These are phyloP conservation scores for Cutaneotrichosporon mucoides DNA, from an alignment of 1,284 basidiomycete species.

Conservation along the genomic window DNA sequence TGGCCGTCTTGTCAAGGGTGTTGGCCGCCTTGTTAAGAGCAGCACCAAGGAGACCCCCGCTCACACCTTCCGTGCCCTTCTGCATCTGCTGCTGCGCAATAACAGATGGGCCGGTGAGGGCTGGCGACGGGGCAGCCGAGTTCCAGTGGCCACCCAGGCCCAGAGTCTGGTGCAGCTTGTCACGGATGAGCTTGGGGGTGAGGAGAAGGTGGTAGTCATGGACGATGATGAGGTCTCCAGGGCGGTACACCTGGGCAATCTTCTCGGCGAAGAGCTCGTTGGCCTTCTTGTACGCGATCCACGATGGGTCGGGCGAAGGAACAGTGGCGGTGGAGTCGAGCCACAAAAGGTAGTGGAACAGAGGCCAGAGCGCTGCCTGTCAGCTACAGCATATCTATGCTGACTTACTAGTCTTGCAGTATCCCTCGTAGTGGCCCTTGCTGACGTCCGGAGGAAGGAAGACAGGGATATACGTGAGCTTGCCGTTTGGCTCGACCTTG, in stretches of 20 bases:
- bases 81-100: neutral
- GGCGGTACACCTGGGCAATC: conserved; percentile 69
- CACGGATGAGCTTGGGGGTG: conserved; percentile 78
- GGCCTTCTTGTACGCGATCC: conserved; percentile 76
- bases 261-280: conserved; percentile 80
- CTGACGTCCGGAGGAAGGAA: conserved; percentile 88
- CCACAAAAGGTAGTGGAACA: conserved; percentile 98
- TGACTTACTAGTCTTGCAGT: conserved; percentile 88
- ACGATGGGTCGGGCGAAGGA: conserved; percentile 65
- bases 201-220: conserved; percentile 93
- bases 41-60: neutral
- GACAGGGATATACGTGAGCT: conserved; percentile 75
- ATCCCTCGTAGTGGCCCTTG: conserved; percentile 92
- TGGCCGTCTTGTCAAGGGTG: too few species aligned
- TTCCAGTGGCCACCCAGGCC: conserved; percentile 21
- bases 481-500: conserved; percentile 51
- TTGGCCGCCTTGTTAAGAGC: conserved; percentile 7
- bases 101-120: conserved; percentile 15
- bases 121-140: conserved; percentile 26
- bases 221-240: conserved; percentile 87
- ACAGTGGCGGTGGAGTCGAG: conserved; percentile 65
- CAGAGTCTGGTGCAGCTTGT: conserved; percentile 64
- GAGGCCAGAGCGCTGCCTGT: conserved; percentile 72
- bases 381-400: neutral
- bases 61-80: conserved; percentile 38